Conservation (phyloP, 148 eudicot genomes). For the Vaccinium vitisidaea region DNA sequence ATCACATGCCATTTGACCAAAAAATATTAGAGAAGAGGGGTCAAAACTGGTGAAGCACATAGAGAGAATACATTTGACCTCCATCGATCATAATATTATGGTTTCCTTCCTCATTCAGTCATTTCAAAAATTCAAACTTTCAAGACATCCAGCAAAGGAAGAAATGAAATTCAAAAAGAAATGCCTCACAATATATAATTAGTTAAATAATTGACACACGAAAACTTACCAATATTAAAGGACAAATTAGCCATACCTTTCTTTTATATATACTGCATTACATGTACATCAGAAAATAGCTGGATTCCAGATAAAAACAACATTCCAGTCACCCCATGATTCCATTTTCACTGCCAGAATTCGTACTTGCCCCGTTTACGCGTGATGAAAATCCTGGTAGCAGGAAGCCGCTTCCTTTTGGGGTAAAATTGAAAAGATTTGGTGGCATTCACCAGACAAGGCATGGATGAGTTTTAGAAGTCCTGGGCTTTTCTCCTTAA, state of each 20-base stretch:
- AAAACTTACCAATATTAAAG: neutral
- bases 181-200: neutral
- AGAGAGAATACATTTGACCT: too few species aligned
- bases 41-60: too few species aligned
- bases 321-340: neutral
- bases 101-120: neutral
- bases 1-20: too few species aligned
- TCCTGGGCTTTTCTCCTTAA: constrained; percentile 70
- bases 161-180: constrained; percentile 8
- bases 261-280: neutral
- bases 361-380: neutral
- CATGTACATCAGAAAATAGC: constrained; percentile 18
- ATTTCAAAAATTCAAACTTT: neutral
- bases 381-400: neutral
- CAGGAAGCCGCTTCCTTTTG: neutral
- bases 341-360: constrained; percentile 8
- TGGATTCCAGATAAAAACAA: constrained; percentile 16
- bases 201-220: too few species aligned
- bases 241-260: neutral
- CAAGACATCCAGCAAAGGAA: neutral
- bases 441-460: neutral
- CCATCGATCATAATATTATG: neutral
- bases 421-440: neutral
- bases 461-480: constrained; percentile 24
- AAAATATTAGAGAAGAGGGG: too few species aligned